phyloP scores from a whole-genome alignment of 768 basidiomycete species.

The Saitozyma podzolica region DNA sequence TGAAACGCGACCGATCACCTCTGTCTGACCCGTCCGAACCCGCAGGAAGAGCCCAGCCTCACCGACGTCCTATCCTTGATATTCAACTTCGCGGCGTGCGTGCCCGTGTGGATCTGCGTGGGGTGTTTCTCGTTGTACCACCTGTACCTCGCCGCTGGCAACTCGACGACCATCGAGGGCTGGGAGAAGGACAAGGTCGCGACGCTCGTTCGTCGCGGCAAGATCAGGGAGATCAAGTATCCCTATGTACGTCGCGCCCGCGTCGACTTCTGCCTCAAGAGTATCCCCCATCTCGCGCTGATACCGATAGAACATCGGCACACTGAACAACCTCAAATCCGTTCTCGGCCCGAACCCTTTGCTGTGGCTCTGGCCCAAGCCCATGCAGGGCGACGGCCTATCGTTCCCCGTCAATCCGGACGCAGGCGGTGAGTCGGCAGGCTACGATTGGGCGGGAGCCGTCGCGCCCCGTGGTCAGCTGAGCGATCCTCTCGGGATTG shows the following conservation, averaged over 20 bases:
- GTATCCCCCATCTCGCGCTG: too few relatives aligned
- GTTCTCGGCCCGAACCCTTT: conserved; percentile 73
- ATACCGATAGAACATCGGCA: conserved; percentile 86
- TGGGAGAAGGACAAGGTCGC: conserved; percentile 98
- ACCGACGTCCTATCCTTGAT: conserved; percentile 79
- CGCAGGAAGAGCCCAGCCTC: conserved; percentile 68
- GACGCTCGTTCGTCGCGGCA: conserved; percentile 77
- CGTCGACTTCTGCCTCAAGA: too few relatives aligned
- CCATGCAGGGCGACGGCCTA: conserved; percentile 68
- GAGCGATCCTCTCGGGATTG: conserved; percentile 16
- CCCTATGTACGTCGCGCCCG: too few relatives aligned
- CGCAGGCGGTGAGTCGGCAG: conserved; percentile 48
- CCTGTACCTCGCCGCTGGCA: conserved; percentile 70
- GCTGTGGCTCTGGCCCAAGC: conserved; percentile 81
- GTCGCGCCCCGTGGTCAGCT: conserved; percentile 24
- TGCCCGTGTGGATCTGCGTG: conserved; percentile 82
- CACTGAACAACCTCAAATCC: conserved; percentile 68
- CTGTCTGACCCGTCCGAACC: background rate
- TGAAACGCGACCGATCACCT: background rate
- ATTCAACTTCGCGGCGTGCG: conserved; percentile 78
- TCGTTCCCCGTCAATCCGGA: conserved; percentile 69
- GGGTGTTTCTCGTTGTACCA: conserved; percentile 93
- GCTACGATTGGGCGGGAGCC: conserved; percentile 38
- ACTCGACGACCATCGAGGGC: conserved; percentile 93
- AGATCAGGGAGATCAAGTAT: conserved; percentile 85